phyloP scores from a whole-genome alignment of 2,329 filamentous ascomycete genomes.

The Verticillium zaregamsianum region DNA sequence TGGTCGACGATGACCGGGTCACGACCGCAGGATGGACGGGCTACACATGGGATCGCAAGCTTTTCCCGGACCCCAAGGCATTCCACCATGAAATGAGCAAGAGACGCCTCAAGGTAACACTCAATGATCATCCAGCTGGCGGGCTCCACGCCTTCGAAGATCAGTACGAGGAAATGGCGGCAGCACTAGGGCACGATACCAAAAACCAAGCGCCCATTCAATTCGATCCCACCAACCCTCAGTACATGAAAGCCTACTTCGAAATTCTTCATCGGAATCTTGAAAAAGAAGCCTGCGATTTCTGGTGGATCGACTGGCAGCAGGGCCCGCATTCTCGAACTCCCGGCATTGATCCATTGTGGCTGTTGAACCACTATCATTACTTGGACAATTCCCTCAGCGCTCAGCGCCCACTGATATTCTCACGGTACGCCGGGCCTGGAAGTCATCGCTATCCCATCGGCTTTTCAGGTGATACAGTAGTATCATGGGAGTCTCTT shows the following conservation, averaged over 20 bases:
- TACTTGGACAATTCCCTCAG: conserved; percentile 40
- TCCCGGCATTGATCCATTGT: conserved; percentile 57
- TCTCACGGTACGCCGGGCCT: conserved; percentile 59
- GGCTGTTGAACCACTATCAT: conserved; percentile 62
- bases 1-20: conserved; percentile 43
- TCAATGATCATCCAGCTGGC: conserved; percentile 60
- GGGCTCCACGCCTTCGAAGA: conserved; percentile 55
- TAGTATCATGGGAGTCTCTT: conserved; percentile 56
- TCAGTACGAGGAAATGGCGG: conserved; percentile 49
- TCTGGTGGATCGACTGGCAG: conserved; percentile 69
- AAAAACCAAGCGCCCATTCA: conserved; percentile 42
- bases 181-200: conserved; percentile 46
- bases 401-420: conserved; percentile 39
- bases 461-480: conserved; percentile 60
- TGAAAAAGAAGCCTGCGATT: conserved; percentile 54
- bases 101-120: conserved; percentile 46
- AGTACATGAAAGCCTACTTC: conserved; percentile 56
- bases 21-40: conserved; percentile 53
- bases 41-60: conserved; percentile 56
- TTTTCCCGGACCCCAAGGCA: conserved; percentile 52
- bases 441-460: conserved; percentile 61
- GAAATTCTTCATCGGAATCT: conserved; percentile 51
- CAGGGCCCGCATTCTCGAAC: conserved; percentile 54
- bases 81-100: conserved; percentile 33
- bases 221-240: conserved; percentile 50